Evolutionary conservation across 2,329 filamentous ascomycete species (phyloP).

Genomic region (Immersiporthe knoxdaviesiana): DNA sequence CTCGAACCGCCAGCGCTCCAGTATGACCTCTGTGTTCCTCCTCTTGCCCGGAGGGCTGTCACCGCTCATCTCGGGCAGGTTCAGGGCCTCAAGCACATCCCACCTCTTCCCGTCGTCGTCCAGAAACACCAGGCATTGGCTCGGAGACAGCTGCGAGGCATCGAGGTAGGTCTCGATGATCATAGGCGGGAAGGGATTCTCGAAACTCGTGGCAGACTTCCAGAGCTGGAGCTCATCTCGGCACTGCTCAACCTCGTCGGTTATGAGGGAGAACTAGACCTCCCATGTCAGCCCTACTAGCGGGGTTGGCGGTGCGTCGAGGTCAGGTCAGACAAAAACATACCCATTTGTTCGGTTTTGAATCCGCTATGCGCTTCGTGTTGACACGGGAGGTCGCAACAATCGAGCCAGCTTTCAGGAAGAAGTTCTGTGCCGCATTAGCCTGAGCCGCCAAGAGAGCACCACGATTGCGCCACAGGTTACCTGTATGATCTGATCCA

Average conservation of each 20-base stretch:
- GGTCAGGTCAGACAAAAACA: conserved; percentile 40
- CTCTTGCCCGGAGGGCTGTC: conserved; percentile 46
- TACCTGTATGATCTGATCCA: conserved; percentile 94
- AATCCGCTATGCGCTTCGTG: conserved; percentile 58
- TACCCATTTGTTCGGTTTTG: conserved; percentile 87
- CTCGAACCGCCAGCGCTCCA: conserved; percentile 91
- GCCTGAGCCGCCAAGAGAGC: conserved; percentile 19
- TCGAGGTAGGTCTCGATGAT: conserved; percentile 92
- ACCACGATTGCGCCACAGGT: not conserved
- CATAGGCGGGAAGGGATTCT: conserved; percentile 78
- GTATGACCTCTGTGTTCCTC: conserved; percentile 71
- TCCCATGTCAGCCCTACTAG: conserved; percentile 21
- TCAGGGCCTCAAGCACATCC: conserved; percentile 86
- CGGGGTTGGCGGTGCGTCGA: not conserved
- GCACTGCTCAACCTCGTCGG: conserved; percentile 90
- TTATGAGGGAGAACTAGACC: conserved; percentile 86
- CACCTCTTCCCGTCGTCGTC: conserved; percentile 90
- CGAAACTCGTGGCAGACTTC: conserved; percentile 77
- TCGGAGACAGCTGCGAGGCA: conserved; percentile 75
- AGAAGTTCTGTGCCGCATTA: conserved; percentile 73
- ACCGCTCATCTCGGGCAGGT: conserved; percentile 60
- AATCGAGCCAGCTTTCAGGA: conserved; percentile 82
- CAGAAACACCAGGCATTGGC: conserved; percentile 83
- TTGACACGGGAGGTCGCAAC: conserved; percentile 81
- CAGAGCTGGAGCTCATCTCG: conserved; percentile 79